These are phyloP conservation scores for Ilyonectria destructans DNA, from an alignment of 2,329 filamentous ascomycete genomes.

Conservation along the genomic window DNA sequence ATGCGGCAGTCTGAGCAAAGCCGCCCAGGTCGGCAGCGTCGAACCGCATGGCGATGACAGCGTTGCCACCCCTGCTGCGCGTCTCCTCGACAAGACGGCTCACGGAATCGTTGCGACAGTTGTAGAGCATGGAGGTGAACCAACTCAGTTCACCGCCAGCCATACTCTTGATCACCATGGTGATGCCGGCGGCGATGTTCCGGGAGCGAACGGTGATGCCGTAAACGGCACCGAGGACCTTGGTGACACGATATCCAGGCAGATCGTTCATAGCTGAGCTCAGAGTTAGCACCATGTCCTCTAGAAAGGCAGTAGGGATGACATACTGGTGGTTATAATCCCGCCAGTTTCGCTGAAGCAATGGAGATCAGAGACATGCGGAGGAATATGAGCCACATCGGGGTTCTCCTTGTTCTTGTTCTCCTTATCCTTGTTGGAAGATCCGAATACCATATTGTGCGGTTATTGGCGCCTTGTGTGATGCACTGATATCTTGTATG, in stretches of 20 bases:
- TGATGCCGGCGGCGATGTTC: slow-evolving; percentile 71
- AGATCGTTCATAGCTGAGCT: slow-evolving; percentile 72
- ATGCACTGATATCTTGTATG: neutral
- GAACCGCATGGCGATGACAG: slow-evolving; percentile 72
- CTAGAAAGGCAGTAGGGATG: no score
- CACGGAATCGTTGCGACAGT: slow-evolving; percentile 73
- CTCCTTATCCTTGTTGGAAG: slow-evolving; percentile 44
- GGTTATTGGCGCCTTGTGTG: slow-evolving; percentile 6
- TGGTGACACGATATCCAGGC: slow-evolving; percentile 72
- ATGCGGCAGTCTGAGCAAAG: slow-evolving; percentile 73
- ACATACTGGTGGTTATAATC: slow-evolving; percentile 70
- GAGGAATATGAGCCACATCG: slow-evolving; percentile 57
- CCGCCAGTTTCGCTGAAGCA: slow-evolving; percentile 73
- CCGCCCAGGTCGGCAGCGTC: slow-evolving; percentile 70
- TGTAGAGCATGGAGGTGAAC: slow-evolving; percentile 74
- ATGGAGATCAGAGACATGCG: slow-evolving; percentile 64
- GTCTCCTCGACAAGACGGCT: slow-evolving; percentile 70
- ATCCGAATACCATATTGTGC: slow-evolving; percentile 48
- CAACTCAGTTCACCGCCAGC: slow-evolving; percentile 73
- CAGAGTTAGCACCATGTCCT: neutral
- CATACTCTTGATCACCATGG: slow-evolving; percentile 71
- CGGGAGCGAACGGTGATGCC: slow-evolving; percentile 71
- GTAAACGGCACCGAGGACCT: slow-evolving; percentile 72
- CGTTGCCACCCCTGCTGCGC: slow-evolving; percentile 72
- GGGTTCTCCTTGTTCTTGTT: slow-evolving; percentile 44